Conservation (phyloP, 108 stramenopile species). For the Cyclotella sp. region DNA sequence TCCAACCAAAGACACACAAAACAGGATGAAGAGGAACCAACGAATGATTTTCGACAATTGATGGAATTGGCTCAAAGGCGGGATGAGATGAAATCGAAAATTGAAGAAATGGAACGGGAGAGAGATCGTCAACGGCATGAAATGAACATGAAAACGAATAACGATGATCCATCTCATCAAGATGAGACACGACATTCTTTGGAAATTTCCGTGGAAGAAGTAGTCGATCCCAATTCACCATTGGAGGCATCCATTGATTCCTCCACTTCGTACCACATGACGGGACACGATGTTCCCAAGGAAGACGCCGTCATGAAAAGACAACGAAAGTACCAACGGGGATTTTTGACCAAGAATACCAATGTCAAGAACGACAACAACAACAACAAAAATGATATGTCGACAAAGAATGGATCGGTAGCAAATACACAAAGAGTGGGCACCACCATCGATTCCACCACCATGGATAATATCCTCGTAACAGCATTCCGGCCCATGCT, state of each 20-base stretch:
- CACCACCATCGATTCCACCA: slow-evolving; percentile 36
- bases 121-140: neutral
- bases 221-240: too few species aligned
- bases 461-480: slow-evolving; percentile 49
- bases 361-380: neutral
- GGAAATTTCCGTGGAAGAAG: slow-evolving; percentile 40
- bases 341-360: slow-evolving; percentile 11
- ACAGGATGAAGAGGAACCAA: neutral
- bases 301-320: slow-evolving; percentile 48
- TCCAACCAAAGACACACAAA: neutral
- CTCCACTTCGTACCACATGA: slow-evolving; percentile 42
- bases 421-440: neutral
- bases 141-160: neutral
- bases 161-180: slow-evolving; percentile 16
- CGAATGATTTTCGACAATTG: slow-evolving; percentile 26
- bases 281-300: slow-evolving; percentile 25
- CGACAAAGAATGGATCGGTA: neutral
- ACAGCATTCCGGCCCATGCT: slow-evolving; percentile 71
- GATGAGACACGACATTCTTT: too few species aligned
- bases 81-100: slow-evolving; percentile 29
- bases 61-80: slow-evolving; percentile 27
- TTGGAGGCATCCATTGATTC: slow-evolving; percentile 7
- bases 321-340: slow-evolving; percentile 46
- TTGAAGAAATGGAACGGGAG: slow-evolving; percentile 39
- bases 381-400: neutral